These are phyloP conservation scores for Ramularia collo-cygni DNA, from an alignment of 2,329 filamentous ascomycete genomes.

Conservation along the genomic window DNA sequence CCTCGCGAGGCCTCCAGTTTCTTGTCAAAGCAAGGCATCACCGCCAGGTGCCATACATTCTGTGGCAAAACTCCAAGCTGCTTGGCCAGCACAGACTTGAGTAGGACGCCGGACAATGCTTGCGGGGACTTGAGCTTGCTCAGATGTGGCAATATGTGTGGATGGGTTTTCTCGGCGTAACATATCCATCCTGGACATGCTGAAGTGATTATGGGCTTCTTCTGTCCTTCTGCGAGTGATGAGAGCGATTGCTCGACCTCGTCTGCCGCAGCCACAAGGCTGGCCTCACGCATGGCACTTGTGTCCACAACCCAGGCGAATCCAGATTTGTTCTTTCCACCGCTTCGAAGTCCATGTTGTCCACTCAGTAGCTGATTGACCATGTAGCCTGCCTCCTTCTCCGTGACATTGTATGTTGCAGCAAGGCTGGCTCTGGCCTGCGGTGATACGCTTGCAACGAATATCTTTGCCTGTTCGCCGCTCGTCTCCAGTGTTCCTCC, in stretches of 20 bases:
- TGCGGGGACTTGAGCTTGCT: conserved; percentile 91
- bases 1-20: conserved; percentile 92
- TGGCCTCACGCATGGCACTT: conserved; percentile 72
- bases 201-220: conserved; percentile 68
- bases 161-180: conserved; percentile 97
- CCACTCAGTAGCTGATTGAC: conserved; percentile 73
- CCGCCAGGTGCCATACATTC: conserved; percentile 85
- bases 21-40: conserved; percentile 99
- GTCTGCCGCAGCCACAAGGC: conserved; percentile 57
- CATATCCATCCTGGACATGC: conserved; percentile 98
- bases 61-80: conserved; percentile 65
- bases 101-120: conserved; percentile 77
- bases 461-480: conserved; percentile 54
- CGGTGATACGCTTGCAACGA: conserved; percentile 87
- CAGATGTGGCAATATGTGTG: conserved; percentile 83
- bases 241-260: conserved; percentile 36
- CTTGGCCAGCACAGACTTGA: conserved; percentile 78
- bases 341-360: conserved; percentile 58
- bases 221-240: conserved; percentile 34
- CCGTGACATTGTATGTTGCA: conserved; percentile 69
- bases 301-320: conserved; percentile 92
- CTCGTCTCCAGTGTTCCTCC: conserved; percentile 28
- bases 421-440: conserved; percentile 86
- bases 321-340: conserved; percentile 64
- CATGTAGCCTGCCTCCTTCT: conserved; percentile 70